A percentile compares a stretch with the other conserved stretches of the same genome.
Evolutionary conservation across 2,329 filamentous ascomycete genomes (phyloP).

Genomic region (Calonectria henricotiae): DNA sequence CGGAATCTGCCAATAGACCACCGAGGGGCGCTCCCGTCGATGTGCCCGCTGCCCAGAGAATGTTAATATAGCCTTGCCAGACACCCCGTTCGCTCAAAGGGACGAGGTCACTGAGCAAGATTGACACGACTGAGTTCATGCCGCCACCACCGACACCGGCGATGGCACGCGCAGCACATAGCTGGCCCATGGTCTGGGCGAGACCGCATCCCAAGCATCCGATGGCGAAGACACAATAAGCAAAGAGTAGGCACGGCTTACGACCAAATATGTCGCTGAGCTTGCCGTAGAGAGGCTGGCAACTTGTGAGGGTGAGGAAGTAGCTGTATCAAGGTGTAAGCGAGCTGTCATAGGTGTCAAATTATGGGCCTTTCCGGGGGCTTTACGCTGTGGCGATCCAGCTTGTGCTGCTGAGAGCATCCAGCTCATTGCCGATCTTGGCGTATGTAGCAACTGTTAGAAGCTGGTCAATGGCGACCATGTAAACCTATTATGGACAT

Average conservation of each 20-base stretch:
- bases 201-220: constrained; percentile 77
- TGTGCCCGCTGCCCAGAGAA: constrained; percentile 80
- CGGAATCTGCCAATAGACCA: constrained; percentile 79
- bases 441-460: constrained; percentile 86
- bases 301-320: constrained; percentile 82
- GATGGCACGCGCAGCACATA: constrained; percentile 75
- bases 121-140: constrained; percentile 79
- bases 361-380: constrained; percentile 6
- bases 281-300: constrained; percentile 83
- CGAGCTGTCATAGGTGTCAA: neutral
- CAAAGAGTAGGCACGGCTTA: constrained; percentile 76
- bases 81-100: constrained; percentile 79
- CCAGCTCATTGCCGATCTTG: constrained; percentile 82
- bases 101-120: constrained; percentile 79
- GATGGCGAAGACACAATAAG: constrained; percentile 76
- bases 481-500: constrained; percentile 71
- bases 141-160: constrained; percentile 78
- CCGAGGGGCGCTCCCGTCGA: constrained; percentile 80
- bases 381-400: constrained; percentile 76
- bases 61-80: constrained; percentile 83
- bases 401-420: constrained; percentile 81
- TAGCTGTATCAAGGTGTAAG: constrained; percentile 65
- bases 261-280: constrained; percentile 81
- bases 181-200: constrained; percentile 74
- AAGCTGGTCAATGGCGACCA: constrained; percentile 83